These are phyloP conservation scores for Puccinia novopanici DNA, from an alignment of 1,284 basidiomycete species.

Conservation along the genomic window DNA sequence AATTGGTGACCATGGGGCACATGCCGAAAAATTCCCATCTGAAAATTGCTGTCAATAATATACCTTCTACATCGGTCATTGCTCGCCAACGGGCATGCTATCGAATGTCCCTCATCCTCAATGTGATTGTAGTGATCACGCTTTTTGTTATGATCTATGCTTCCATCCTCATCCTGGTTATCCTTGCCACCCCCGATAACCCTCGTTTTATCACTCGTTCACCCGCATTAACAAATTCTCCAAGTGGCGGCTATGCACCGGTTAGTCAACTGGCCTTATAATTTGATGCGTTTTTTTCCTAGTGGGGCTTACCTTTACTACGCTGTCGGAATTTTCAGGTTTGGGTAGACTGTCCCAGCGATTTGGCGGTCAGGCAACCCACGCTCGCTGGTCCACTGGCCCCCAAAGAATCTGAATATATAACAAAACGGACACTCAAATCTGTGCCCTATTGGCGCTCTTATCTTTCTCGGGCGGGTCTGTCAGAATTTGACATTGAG, in stretches of 20 bases:
- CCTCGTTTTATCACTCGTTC: conserved; percentile 35
- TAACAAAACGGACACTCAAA: conserved; percentile 34
- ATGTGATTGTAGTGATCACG: conserved; percentile 12
- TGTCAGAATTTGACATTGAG: conserved; percentile 39
- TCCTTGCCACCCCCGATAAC: conserved; percentile 28
- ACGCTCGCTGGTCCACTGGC: conserved; percentile 26
- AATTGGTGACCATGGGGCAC: conserved; percentile 1
- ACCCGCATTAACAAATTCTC: conserved; percentile 37
- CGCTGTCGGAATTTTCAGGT: neutral
- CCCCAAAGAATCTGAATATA: conserved; percentile 40
- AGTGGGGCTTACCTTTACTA: neutral
- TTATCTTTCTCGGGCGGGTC: conserved; percentile 34
- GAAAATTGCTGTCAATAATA: conserved; percentile 3
- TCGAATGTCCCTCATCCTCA: conserved; percentile 15
- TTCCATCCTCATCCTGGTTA: conserved; percentile 4
- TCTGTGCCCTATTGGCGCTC: conserved; percentile 39
- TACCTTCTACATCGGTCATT: conserved; percentile 5
- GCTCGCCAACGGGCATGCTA: conserved; percentile 13
- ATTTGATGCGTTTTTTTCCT: conserved; percentile 6
- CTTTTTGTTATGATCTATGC: conserved; percentile 38
- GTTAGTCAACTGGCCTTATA: neutral
- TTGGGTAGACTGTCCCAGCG: conserved; percentile 39
- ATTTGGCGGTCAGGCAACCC: conserved; percentile 30
- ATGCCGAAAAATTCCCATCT: neutral
- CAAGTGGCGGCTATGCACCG: conserved; percentile 45